Evolutionary conservation across 495 filamentous ascomycete species (phyloP).

Genomic region (Tetracladium marchalianum): DNA sequence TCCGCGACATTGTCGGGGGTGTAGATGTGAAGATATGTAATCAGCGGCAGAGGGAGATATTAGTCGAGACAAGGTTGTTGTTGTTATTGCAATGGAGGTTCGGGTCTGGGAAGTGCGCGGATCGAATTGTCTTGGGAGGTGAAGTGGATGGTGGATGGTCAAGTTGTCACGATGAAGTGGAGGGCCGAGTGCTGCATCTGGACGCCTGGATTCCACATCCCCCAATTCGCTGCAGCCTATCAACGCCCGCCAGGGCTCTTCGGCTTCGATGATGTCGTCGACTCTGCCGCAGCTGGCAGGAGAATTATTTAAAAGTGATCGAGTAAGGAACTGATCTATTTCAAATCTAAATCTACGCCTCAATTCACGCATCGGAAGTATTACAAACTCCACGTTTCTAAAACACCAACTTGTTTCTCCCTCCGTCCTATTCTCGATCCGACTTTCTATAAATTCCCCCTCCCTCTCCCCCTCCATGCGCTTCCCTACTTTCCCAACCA

Average conservation of each 20-base stretch:
- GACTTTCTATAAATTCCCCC: constrained; percentile 3
- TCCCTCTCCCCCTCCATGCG: constrained; percentile 15
- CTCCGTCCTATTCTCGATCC: not conserved
- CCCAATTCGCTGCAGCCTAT: not conserved
- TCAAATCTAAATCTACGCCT: constrained; percentile 6
- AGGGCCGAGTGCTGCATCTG: not conserved
- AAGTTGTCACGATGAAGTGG: too few relatives aligned
- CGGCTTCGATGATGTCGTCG: too few relatives aligned
- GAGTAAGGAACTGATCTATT: too few relatives aligned
- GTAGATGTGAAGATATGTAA: constrained; percentile 14
- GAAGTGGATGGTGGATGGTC: too few relatives aligned
- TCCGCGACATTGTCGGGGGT: constrained; percentile 93
- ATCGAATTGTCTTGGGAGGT: too few relatives aligned
- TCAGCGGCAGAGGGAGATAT: constrained; percentile 1
- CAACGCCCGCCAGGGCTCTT: too few relatives aligned
- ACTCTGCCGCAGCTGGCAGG: too few relatives aligned
- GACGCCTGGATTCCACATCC: constrained; percentile 12
- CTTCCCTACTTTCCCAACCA: constrained; percentile 14
- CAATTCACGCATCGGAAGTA: constrained; percentile 9
- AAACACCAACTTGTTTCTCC: constrained; percentile 8
- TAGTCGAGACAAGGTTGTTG: constrained; percentile 1
- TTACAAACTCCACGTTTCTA: constrained; percentile 14
- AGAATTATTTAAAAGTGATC: too few relatives aligned
- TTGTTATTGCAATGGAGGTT: not conserved
- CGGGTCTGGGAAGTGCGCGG: not conserved